Evolutionary conservation across 176 grass and related monocot genomes (phyloP).

Genomic region (Rhynchospora tenuis): DNA sequence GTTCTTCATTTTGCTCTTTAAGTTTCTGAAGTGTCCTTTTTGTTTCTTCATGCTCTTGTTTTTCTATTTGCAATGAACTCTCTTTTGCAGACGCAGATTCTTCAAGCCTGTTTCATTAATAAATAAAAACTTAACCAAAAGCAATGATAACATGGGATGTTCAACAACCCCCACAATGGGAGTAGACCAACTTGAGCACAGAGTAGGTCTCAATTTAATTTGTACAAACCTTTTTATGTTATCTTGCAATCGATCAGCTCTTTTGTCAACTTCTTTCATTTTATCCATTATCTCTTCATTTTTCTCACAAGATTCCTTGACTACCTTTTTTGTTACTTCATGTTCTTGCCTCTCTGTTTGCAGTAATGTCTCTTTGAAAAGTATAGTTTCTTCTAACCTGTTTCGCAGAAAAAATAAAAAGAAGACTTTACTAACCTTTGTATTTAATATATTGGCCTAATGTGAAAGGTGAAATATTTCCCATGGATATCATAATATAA

Average conservation of each 20-base stretch:
- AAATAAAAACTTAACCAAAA: slow-evolving; percentile 11
- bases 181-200: too few relatives aligned
- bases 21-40: neutral
- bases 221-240: slow-evolving; percentile 48
- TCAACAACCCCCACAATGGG: too few relatives aligned
- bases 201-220: neutral
- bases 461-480: neutral
- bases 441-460: slow-evolving; percentile 8
- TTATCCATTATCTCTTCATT: slow-evolving; percentile 41
- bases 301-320: slow-evolving; percentile 33
- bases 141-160: neutral
- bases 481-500: neutral
- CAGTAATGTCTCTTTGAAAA: slow-evolving; percentile 38
- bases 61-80: slow-evolving; percentile 34
- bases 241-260: slow-evolving; percentile 50
- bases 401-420: slow-evolving; percentile 15
- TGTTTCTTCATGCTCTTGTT: slow-evolving; percentile 19
- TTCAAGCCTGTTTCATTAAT: neutral
- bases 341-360: slow-evolving; percentile 43
- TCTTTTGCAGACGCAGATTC: slow-evolving; percentile 15
- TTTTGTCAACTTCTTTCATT: slow-evolving; percentile 46
- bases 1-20: slow-evolving; percentile 12
- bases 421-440: neutral
- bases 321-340: slow-evolving; percentile 39
- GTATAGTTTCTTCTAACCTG: slow-evolving; percentile 18